Percentiles rank a stretch among this genome's conserved stretches.
Evolutionary conservation across 2,329 filamentous ascomycete genomes (phyloP).

Genomic region (Whalleya microplaca): DNA sequence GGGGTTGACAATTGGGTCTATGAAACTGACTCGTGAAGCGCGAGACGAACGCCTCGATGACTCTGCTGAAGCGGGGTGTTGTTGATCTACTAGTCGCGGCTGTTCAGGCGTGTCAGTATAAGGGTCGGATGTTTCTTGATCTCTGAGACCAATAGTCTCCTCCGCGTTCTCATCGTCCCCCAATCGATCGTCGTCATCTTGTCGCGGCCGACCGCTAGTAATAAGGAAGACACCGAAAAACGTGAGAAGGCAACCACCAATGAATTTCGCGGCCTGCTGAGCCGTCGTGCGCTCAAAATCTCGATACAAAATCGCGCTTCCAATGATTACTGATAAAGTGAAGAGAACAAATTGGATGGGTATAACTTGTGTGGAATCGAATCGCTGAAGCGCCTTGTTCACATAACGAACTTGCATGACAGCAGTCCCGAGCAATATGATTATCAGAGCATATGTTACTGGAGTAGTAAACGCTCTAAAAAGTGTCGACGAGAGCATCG

Average conservation of each 20-base stretch:
- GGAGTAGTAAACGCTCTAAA: constrained; percentile 89
- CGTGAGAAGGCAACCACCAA: constrained; percentile 87
- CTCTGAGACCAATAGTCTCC: constrained; percentile 64
- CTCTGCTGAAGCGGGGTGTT: constrained; percentile 18
- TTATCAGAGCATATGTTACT: constrained; percentile 83
- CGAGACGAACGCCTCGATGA: constrained; percentile 54
- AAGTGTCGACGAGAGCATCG: constrained; percentile 87
- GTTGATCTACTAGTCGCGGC: constrained; percentile 17
- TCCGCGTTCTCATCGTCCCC: constrained; percentile 63
- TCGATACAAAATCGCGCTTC: constrained; percentile 89
- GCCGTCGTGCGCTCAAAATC: constrained; percentile 86
- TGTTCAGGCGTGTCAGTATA: constrained; percentile 34
- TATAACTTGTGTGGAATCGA: constrained; percentile 97
- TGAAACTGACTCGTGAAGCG: constrained; percentile 51
- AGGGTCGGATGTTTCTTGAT: constrained; percentile 44
- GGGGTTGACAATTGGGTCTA: constrained; percentile 42
- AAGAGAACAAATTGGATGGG: constrained; percentile 97
- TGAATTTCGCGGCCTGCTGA: constrained; percentile 78
- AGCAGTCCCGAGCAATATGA: constrained; percentile 80
- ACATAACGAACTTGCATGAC: constrained; percentile 97
- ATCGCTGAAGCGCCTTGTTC: constrained; percentile 84
- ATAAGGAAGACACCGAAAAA: constrained; percentile 98
- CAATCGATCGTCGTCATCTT: constrained; percentile 61
- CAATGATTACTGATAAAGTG: constrained; percentile 91
- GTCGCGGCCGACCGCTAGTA: constrained; percentile 74